A percentile compares a stretch with the other conserved stretches of the same genome.
phyloP scores from a whole-genome alignment of 768 basidiomycete species.

The Lactarius hatsudake region DNA sequence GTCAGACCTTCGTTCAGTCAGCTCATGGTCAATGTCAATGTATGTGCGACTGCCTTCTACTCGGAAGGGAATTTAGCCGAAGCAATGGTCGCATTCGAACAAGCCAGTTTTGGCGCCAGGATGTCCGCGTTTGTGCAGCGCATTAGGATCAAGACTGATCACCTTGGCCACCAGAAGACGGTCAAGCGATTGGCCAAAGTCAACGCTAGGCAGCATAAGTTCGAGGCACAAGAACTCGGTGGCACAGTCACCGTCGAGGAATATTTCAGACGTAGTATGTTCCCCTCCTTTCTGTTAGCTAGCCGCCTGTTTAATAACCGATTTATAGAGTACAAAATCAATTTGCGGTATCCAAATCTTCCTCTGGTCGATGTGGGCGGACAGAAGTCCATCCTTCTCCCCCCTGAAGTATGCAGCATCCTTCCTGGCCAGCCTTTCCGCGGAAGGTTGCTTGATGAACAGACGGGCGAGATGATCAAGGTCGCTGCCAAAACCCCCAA shows the following conservation, averaged over 20 bases:
- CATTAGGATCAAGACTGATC: slow-evolving; percentile 61
- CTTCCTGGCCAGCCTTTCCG: slow-evolving; percentile 41
- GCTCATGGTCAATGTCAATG: slow-evolving; percentile 54
- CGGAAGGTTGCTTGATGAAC: slow-evolving; percentile 56
- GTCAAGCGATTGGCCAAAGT: slow-evolving; percentile 52
- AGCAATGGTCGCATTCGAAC: slow-evolving; percentile 42
- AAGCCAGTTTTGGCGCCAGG: slow-evolving; percentile 58
- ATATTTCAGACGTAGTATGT: slow-evolving; percentile 48
- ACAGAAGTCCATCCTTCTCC: slow-evolving; percentile 41
- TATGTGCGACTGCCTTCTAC: slow-evolving; percentile 51
- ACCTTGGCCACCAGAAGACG: slow-evolving; percentile 74
- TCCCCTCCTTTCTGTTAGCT: not conserved
- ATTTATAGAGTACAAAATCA: slow-evolving; percentile 42
- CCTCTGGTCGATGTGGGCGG: slow-evolving; percentile 51
- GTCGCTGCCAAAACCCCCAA: slow-evolving; percentile 49
- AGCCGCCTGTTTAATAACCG: not conserved
- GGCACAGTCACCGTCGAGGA: slow-evolving; percentile 44
- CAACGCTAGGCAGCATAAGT: slow-evolving; percentile 41
- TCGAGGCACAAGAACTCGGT: slow-evolving; percentile 41
- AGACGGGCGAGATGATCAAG: slow-evolving; percentile 51
- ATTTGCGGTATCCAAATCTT: slow-evolving; percentile 38
- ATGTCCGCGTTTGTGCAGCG: slow-evolving; percentile 60
- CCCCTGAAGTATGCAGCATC: slow-evolving; percentile 50
- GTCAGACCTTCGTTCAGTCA: slow-evolving; percentile 42
- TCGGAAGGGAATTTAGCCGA: slow-evolving; percentile 42